These are phyloP conservation scores for Rhazya stricta DNA, from an alignment of 257 asterid genomes.

Conservation along the genomic window DNA sequence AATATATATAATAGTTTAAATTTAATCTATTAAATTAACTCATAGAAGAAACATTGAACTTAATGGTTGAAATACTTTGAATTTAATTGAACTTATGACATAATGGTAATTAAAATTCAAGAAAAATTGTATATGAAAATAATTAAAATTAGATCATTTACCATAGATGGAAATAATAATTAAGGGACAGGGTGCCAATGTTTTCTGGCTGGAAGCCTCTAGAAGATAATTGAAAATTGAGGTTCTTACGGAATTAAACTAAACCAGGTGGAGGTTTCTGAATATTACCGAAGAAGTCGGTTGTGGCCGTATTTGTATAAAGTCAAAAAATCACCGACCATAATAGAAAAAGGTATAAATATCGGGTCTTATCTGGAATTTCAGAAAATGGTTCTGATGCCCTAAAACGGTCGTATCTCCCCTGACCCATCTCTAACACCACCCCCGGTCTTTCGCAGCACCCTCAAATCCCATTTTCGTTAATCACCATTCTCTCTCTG, in stretches of 20 bases:
- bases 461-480: background rate
- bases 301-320: background rate
- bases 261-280: background rate
- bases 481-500: background rate
- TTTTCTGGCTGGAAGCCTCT: background rate
- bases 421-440: constrained; percentile 2
- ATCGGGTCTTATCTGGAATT: constrained; percentile 20
- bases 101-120: too few relatives aligned
- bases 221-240: background rate
- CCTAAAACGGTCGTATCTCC: constrained; percentile 37
- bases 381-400: constrained; percentile 27
- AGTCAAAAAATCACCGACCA: background rate
- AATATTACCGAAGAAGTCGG: background rate
- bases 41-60: too few relatives aligned
- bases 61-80: too few relatives aligned
- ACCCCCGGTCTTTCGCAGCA: background rate
- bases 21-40: too few relatives aligned
- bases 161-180: too few relatives aligned
- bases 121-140: too few relatives aligned
- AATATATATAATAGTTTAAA: too few relatives aligned
- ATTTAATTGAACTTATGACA: too few relatives aligned
- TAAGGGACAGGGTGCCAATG: too few relatives aligned
- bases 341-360: constrained; percentile 9
- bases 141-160: too few relatives aligned
- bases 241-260: background rate